Percentiles rank a stretch among this genome's conserved stretches.
phyloP scores from a whole-genome alignment of 2,329 filamentous ascomycete genomes.

The Beauveria varroae region DNA sequence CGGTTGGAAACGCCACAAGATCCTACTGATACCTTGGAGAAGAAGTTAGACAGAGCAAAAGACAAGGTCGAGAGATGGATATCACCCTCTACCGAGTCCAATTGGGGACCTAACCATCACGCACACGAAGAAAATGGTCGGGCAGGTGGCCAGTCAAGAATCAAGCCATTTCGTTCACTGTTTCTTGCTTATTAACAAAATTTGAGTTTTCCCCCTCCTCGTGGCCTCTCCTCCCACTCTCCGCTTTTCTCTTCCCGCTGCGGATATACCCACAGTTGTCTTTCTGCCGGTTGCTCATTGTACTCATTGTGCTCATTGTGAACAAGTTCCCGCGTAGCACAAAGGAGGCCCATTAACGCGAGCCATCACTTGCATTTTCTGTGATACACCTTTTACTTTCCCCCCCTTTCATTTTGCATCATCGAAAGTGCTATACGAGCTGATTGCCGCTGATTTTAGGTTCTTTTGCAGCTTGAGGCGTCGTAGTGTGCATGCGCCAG shows the following conservation, averaged over 20 bases:
- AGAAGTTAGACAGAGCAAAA: too few relatives aligned
- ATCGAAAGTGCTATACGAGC: neutral
- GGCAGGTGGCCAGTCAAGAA: too few relatives aligned
- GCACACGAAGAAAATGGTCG: too few relatives aligned
- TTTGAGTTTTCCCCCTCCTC: neutral
- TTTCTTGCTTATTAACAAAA: neutral
- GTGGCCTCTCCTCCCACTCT: neutral
- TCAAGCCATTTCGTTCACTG: too few relatives aligned
- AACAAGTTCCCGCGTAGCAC: neutral
- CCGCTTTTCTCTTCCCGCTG: neutral
- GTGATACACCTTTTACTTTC: neutral
- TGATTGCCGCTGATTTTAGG: neutral
- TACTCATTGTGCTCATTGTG: neutral
- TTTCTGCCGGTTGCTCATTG: too few relatives aligned
- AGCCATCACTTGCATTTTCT: neutral
- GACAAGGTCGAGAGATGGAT: too few relatives aligned
- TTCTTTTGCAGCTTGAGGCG: neutral
- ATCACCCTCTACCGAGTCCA: too few relatives aligned
- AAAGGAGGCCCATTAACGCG: neutral
- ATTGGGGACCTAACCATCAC: too few relatives aligned
- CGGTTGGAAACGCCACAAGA: too few relatives aligned
- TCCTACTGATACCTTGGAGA: too few relatives aligned
- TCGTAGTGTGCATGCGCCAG: neutral
- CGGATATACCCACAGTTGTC: neutral
- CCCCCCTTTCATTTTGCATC: neutral